Evolutionary conservation across 352 stramenopile species (phyloP).

Genomic region (Blastocystis sp.): DNA sequence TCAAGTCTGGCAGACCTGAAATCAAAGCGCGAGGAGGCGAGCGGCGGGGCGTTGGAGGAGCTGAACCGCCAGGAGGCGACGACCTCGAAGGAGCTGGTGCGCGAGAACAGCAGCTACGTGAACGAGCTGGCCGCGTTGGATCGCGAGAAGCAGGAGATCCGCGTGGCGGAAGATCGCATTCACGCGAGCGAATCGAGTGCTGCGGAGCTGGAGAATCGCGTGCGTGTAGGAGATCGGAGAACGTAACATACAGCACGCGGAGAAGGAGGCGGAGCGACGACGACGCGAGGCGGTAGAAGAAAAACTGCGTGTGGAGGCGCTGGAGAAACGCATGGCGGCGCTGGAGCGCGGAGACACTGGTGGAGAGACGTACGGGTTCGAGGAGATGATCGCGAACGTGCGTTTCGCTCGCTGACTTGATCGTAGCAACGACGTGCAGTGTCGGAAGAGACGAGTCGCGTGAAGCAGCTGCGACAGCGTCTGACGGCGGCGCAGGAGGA

Average conservation of each 20-base stretch:
- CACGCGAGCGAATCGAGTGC: not conserved
- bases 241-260: too few species aligned
- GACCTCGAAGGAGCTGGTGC: conserved; percentile 70
- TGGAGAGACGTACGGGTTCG: not conserved
- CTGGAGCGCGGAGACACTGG: not conserved
- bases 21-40: not conserved
- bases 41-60: not conserved
- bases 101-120: conserved; percentile 67
- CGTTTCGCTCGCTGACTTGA: not conserved
- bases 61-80: conserved; percentile 62
- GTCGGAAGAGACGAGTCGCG: not conserved
- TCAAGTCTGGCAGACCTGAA: not conserved
- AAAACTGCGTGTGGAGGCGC: conserved; percentile 67
- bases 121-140: conserved; percentile 66
- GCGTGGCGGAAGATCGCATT: conserved; percentile 56
- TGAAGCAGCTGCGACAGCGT: not conserved
- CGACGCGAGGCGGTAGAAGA: conserved; percentile 66
- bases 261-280: not conserved
- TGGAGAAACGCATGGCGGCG: conserved; percentile 58
- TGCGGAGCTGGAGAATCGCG: not conserved
- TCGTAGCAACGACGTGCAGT: not conserved
- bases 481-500: not conserved
- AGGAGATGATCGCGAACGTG: not conserved
- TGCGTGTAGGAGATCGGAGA: not conserved
- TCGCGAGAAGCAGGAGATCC: conserved; percentile 65